A percentile compares a stretch with the other conserved stretches of the same genome.
Evolutionary conservation across 495 filamentous ascomycete genomes (phyloP).

Genomic region (Aspergillus leporis): DNA sequence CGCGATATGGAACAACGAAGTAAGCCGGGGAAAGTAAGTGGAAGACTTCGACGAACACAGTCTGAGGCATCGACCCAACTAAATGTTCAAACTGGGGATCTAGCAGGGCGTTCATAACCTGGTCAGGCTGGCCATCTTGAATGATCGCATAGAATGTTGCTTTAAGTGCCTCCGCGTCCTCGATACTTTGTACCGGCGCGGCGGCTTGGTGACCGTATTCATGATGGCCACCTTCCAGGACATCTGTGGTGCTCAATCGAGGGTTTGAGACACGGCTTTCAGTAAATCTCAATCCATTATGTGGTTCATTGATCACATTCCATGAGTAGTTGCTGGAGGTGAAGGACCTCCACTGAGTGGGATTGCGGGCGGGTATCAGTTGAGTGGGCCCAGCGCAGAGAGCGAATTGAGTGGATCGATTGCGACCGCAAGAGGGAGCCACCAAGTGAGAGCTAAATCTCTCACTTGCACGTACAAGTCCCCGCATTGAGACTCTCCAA

Average conservation of each 20-base stretch:
- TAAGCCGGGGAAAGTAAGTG: slow-evolving; percentile 41
- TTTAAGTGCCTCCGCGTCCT: slow-evolving; percentile 12
- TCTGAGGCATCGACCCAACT: slow-evolving; percentile 35
- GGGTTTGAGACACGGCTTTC: background rate
- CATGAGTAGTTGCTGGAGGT: background rate
- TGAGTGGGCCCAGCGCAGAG: slow-evolving; percentile 9
- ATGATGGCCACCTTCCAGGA: background rate
- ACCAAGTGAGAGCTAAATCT: slow-evolving; percentile 27
- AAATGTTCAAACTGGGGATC: slow-evolving; percentile 33
- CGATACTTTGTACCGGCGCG: background rate
- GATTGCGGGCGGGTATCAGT: slow-evolving; percentile 7
- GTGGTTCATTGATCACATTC: background rate
- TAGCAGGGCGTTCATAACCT: slow-evolving; percentile 36
- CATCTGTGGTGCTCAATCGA: background rate
- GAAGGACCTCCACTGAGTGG: slow-evolving; percentile 9
- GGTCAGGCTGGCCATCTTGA: slow-evolving; percentile 39
- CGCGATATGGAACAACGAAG: slow-evolving; percentile 49
- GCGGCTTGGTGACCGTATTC: background rate
- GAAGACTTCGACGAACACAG: slow-evolving; percentile 38
- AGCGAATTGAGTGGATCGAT: slow-evolving; percentile 12
- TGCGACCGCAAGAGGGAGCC: slow-evolving; percentile 16
- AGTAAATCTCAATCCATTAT: background rate
- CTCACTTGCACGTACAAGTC: slow-evolving; percentile 22
- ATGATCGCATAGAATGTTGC: slow-evolving; percentile 31
- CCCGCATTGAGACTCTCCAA: slow-evolving; percentile 23